Evolutionary conservation across 257 asterid species (phyloP).

Genomic region (Nicotiana attenuata): DNA sequence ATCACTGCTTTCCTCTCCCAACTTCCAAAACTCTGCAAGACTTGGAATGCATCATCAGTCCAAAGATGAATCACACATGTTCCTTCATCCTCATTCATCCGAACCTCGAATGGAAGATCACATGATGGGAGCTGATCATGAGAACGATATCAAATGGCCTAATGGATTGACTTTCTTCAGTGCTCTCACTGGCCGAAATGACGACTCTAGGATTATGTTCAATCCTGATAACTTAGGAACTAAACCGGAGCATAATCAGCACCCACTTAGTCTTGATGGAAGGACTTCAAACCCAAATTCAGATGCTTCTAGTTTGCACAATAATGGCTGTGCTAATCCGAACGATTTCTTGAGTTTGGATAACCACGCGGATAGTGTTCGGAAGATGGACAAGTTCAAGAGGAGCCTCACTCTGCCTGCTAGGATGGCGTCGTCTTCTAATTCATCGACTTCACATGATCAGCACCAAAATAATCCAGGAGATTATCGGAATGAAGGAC

Average conservation of each 20-base stretch:
- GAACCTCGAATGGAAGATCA: constrained; percentile 47
- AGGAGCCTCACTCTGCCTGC: constrained; percentile 85
- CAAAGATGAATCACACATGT: constrained; percentile 79
- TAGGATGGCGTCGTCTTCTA: constrained; percentile 66
- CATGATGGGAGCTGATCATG: constrained; percentile 57
- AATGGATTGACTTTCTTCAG: constrained; percentile 71
- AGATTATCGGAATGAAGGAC: constrained; percentile 63
- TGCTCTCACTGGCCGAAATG: constrained; percentile 67
- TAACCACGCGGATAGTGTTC: constrained; percentile 34
- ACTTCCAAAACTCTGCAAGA: constrained; percentile 44
- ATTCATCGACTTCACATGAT: constrained; percentile 64
- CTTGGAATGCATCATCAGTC: constrained; percentile 44
- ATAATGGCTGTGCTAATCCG: constrained; percentile 22
- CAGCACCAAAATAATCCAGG: constrained; percentile 55
- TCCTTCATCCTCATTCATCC: constrained; percentile 72
- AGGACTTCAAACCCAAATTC: constrained; percentile 25
- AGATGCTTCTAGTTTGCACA: constrained; percentile 36
- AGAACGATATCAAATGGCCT: constrained; percentile 91
- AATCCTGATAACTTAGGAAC: constrained; percentile 49
- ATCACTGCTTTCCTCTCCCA: constrained; percentile 45
- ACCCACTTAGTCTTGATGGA: constrained; percentile 18
- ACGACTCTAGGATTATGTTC: constrained; percentile 70
- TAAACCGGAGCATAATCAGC: constrained; percentile 30
- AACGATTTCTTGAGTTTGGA: constrained; percentile 83
- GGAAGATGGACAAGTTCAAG: constrained; percentile 69